Evolutionary conservation across 1,284 basidiomycete genomes (phyloP).

Genomic region (Heterobasidion annosum): DNA sequence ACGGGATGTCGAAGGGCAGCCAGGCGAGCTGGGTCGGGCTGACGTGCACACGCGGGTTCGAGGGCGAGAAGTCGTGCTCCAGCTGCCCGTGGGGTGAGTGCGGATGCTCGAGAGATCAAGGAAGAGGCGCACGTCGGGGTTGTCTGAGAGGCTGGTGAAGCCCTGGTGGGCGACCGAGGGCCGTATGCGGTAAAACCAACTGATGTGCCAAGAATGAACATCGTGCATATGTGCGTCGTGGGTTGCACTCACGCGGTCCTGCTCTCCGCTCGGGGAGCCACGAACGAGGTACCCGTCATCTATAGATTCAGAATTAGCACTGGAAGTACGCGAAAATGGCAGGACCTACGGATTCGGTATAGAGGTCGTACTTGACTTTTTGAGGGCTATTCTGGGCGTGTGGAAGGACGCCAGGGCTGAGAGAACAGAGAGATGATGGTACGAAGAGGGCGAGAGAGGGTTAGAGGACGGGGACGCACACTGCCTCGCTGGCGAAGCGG

Average conservation of each 20-base stretch:
- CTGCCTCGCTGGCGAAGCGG: slow-evolving; percentile 40
- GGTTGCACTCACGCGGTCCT: slow-evolving; percentile 27
- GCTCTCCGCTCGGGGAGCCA: slow-evolving; percentile 41
- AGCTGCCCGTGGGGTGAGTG: slow-evolving; percentile 23
- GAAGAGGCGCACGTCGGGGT: slow-evolving; percentile 39
- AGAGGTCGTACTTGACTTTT: slow-evolving; percentile 51
- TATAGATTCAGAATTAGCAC: slow-evolving; percentile 14
- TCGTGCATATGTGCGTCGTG: too few species aligned
- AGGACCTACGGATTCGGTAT: slow-evolving; percentile 42
- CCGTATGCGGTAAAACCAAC: slow-evolving; percentile 57
- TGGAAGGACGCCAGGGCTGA: slow-evolving; percentile 37
- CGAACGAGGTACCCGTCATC: slow-evolving; percentile 55
- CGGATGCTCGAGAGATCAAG: slow-evolving; percentile 3
- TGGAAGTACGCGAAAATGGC: not conserved
- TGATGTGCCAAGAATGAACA: slow-evolving; percentile 12
- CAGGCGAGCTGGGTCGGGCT: slow-evolving; percentile 66
- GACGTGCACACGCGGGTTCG: slow-evolving; percentile 49
- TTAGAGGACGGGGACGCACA: slow-evolving; percentile 26
- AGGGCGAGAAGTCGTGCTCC: slow-evolving; percentile 43
- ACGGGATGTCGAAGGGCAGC: slow-evolving; percentile 52
- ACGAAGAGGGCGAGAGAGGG: not conserved
- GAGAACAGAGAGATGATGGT: not conserved
- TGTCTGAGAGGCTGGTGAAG: slow-evolving; percentile 43
- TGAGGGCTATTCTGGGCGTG: slow-evolving; percentile 54
- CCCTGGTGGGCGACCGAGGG: slow-evolving; percentile 65